Evolutionary conservation across 495 filamentous ascomycete genomes (phyloP), one percentile per base, ranked within the genome.

Genomic region (Massariosphaeria phaeospora): DNA sequence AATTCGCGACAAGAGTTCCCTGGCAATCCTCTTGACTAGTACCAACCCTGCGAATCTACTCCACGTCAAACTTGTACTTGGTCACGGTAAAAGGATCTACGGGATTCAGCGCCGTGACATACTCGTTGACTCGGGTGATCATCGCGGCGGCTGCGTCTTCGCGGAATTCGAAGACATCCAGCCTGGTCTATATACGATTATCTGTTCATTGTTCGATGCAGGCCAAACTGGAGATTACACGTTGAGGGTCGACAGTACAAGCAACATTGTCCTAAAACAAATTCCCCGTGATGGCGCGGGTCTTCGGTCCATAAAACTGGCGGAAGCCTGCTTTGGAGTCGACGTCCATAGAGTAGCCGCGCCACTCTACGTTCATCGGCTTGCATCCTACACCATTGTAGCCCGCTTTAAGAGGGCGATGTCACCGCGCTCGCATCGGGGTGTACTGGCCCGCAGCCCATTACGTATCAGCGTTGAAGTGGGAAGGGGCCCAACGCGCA

Each of bases 191-290:
- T 97, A 97, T 69, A 96, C 89, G 0, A 76, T 95, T 40, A 83
- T 97, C 10, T 85, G 82, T 60, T 90, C 85, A 7, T 95, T 93
- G 1, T 96, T 94, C 65, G 88, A 95, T 38, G 78, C 84, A 0
- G 81, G 81, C 25, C 85, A 91, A 64, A 69, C 79, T 2, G 89
- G 81, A 1, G 75, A 74, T n/a, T 97, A 94, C 70, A 80, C 75
- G 2, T 73, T 98, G 23, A 80, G 80, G 59, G 76, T 94, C 29
- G 80, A 78, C 9, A 80, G 85, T n/a, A 78, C 72, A 20, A 67
- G 71, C 8, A 70, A 76, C 1, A 77, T 81, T 33, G 31, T 55
- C 0, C 55, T 91, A 7, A 67, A 68, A 3, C 76, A 75, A 4
- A 71, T 95, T 9, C 73, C 78, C 0, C 67, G 79, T 8, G 86